Evolutionary conservation across 2,329 filamentous ascomycete species (phyloP).

Genomic region (Pseudomassariella vexata): DNA sequence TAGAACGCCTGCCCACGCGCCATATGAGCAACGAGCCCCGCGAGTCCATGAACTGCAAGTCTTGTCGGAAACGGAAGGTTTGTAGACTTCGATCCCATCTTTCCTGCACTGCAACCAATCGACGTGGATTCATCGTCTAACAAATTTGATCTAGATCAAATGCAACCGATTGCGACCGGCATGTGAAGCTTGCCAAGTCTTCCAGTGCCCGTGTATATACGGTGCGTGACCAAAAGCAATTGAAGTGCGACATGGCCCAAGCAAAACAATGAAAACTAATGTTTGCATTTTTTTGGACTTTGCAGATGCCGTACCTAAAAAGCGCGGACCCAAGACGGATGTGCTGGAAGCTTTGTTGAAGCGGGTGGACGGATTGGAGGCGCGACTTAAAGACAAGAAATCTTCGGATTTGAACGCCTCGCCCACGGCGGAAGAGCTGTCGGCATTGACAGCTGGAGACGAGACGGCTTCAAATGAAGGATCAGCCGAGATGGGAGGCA

Average conservation of each 20-base stretch:
- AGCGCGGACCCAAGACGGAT: constrained; percentile 84
- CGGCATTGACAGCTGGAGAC: constrained; percentile 11
- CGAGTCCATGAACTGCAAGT: constrained; percentile 95
- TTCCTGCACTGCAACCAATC: neutral
- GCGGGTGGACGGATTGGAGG: constrained; percentile 79
- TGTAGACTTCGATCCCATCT: constrained; percentile 16
- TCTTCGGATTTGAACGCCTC: constrained; percentile 31
- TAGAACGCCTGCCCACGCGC: constrained; percentile 69
- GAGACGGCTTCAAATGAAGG: constrained; percentile 16
- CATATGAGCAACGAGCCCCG: constrained; percentile 65
- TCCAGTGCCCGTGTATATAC: constrained; percentile 83
- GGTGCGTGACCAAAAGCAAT: too few species aligned
- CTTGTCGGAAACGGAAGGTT: constrained; percentile 87
- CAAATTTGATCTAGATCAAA: constrained; percentile 62
- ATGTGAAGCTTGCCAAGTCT: constrained; percentile 84
- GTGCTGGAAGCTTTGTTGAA: constrained; percentile 80
- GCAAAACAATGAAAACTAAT: too few species aligned
- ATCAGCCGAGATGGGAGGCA: constrained; percentile 12
- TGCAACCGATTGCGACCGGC: constrained; percentile 80
- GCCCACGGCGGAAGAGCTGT: constrained; percentile 28
- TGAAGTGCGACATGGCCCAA: too few species aligned
- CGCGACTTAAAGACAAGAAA: constrained; percentile 67
- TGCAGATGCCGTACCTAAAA: constrained; percentile 81
- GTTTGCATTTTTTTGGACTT: constrained; percentile 5
- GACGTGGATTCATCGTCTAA: constrained; percentile 7